Conservation (phyloP, 2,329 filamentous ascomycete species). For the Hysterium pulicare region DNA sequence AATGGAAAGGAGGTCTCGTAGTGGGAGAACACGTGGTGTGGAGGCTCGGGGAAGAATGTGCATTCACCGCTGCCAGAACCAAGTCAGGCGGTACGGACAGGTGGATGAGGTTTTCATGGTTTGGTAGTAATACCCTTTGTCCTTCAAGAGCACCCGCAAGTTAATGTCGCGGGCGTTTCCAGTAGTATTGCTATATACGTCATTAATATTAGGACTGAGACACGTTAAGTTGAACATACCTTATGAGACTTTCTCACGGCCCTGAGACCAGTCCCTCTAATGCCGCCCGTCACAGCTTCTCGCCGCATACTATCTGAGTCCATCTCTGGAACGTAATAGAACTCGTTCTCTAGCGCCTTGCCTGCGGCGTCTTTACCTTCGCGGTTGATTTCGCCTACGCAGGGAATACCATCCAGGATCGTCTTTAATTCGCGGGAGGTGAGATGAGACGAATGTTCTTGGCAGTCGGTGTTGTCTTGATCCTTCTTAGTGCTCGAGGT, state of each 20-base stretch:
- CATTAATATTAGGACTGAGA: constrained; percentile 10
- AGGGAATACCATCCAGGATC: constrained; percentile 70
- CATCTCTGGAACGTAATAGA: constrained; percentile 89
- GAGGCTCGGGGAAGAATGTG: too few species aligned
- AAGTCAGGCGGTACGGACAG: too few species aligned
- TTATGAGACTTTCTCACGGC: constrained; percentile 95
- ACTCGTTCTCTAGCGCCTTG: constrained; percentile 90
- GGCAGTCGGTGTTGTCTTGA: constrained; percentile 10
- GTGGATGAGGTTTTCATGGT: too few species aligned
- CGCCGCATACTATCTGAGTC: constrained; percentile 77
- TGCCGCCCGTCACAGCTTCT: constrained; percentile 76
- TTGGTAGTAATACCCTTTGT: too few species aligned
- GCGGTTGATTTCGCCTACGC: constrained; percentile 82
- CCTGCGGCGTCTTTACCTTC: constrained; percentile 96
- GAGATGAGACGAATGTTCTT: constrained; percentile 22
- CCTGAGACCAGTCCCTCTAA: constrained; percentile 84
- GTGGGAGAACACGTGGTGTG: too few species aligned
- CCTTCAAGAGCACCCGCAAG: too few species aligned
- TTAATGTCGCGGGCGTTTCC: constrained; percentile 56
- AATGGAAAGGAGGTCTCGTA: too few species aligned
- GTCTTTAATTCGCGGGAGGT: constrained; percentile 56
- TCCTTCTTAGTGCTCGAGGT: constrained; percentile 22
- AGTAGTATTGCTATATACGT: constrained; percentile 64
- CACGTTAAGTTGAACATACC: constrained; percentile 54
- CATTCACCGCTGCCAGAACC: too few species aligned